Evolutionary conservation across 345 rosid genomes (phyloP).

Genomic region (Salix koriyanagi): DNA sequence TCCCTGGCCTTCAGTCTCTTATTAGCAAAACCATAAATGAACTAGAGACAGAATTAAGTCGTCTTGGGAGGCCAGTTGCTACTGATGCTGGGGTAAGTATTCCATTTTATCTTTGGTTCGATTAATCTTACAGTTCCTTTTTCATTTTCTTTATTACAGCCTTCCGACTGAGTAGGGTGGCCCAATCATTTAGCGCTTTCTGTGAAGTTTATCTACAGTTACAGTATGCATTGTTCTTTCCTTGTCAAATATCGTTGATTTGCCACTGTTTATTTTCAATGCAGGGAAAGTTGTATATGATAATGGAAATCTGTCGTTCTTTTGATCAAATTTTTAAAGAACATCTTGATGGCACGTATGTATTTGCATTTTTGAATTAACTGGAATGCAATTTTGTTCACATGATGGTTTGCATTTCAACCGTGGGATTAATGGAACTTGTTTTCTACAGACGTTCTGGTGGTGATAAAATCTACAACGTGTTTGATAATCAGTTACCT

Average conservation of each 20-base stretch:
- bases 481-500: slow-evolving; percentile 87
- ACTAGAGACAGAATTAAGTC: slow-evolving; percentile 76
- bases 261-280: slow-evolving; percentile 10
- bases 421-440: slow-evolving; percentile 4
- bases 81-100: slow-evolving; percentile 84
- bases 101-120: slow-evolving; percentile 5
- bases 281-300: slow-evolving; percentile 88
- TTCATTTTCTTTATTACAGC: background rate
- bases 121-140: background rate
- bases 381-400: background rate
- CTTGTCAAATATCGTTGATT: background rate
- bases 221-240: background rate
- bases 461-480: slow-evolving; percentile 81
- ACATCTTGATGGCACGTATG: slow-evolving; percentile 85
- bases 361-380: background rate
- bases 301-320: slow-evolving; percentile 89
- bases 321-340: slow-evolving; percentile 95
- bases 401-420: background rate
- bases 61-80: slow-evolving; percentile 90
- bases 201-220: background rate
- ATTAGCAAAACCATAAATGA: slow-evolving; percentile 78
- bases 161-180: slow-evolving; percentile 3
- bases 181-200: background rate
- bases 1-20: slow-evolving; percentile 89
- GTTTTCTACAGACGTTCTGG: slow-evolving; percentile 74